These are phyloP conservation scores for Sclerotinia glacialis DNA, from an alignment of 2,329 filamentous ascomycete species.

Conservation along the genomic window DNA sequence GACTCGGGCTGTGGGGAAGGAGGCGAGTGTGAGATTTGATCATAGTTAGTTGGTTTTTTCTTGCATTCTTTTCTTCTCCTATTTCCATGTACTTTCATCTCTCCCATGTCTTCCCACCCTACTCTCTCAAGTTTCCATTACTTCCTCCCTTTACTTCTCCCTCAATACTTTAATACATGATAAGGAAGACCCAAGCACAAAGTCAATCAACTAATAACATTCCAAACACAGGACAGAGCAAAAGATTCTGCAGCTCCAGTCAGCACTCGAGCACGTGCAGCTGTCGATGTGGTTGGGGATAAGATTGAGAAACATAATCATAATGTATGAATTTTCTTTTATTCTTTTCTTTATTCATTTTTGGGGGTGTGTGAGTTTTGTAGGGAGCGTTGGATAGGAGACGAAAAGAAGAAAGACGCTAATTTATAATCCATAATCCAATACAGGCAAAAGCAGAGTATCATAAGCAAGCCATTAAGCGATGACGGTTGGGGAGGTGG, in stretches of 20 bases:
- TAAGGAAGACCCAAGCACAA: too few relatives aligned
- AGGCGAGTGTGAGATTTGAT: neutral
- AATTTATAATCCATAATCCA: neutral
- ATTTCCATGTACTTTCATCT: too few relatives aligned
- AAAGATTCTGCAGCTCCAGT: neutral
- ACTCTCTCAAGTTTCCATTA: too few relatives aligned
- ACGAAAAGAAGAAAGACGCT: too few relatives aligned
- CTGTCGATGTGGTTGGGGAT: neutral
- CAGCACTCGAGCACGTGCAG: neutral
- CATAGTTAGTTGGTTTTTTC: neutral
- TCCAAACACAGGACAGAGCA: neutral
- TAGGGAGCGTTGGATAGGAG: neutral
- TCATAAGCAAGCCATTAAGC: conserved; percentile 1
- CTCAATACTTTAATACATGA: too few relatives aligned
- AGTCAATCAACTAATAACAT: too few relatives aligned
- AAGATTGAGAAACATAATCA: conserved; percentile 7
- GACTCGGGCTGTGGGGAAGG: neutral
- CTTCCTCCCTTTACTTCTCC: too few relatives aligned
- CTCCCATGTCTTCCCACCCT: too few relatives aligned
- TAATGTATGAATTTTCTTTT: neutral
- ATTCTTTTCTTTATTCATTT: neutral
- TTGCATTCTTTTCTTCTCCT: neutral
- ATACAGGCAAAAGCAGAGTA: neutral
- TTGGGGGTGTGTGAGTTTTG: neutral
- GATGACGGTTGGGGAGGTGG: neutral